Evolutionary conservation across 768 basidiomycete species (phyloP).

Genomic region (Leucocoprinus birnbaumii): DNA sequence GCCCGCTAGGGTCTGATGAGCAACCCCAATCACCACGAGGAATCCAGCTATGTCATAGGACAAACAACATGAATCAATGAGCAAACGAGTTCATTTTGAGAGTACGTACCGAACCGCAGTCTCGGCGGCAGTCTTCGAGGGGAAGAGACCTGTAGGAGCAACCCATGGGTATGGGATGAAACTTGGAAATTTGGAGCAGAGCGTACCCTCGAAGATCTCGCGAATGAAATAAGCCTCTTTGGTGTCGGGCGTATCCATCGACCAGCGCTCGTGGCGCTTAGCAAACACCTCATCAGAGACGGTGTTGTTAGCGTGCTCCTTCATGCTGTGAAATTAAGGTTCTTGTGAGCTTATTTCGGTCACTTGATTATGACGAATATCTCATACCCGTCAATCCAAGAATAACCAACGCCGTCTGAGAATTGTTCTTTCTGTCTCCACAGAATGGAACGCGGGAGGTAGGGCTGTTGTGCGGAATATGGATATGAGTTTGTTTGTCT

Average conservation of each 20-base stretch:
- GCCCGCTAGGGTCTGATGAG: slow-evolving; percentile 88
- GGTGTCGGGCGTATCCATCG: slow-evolving; percentile 82
- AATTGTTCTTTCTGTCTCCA: slow-evolving; percentile 99
- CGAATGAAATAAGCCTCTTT: slow-evolving; percentile 96
- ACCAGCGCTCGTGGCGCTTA: slow-evolving; percentile 70
- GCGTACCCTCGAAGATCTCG: slow-evolving; percentile 82
- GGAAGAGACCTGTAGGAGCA: slow-evolving; percentile 64
- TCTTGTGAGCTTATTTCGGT: background rate
- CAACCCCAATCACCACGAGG: slow-evolving; percentile 98
- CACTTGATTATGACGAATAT: background rate
- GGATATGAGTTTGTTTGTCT: background rate
- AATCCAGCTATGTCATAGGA: slow-evolving; percentile 65
- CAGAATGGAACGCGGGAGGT: slow-evolving; percentile 89
- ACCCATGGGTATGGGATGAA: slow-evolving; percentile 8
- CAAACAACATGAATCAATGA: slow-evolving; percentile 12
- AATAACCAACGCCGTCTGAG: slow-evolving; percentile 97
- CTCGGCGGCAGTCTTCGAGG: slow-evolving; percentile 76
- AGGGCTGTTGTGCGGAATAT: slow-evolving; percentile 50
- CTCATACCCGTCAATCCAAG: slow-evolving; percentile 93
- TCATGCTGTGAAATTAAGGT: slow-evolving; percentile 56
- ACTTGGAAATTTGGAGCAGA: background rate
- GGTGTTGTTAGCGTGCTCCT: slow-evolving; percentile 72
- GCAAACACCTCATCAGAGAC: slow-evolving; percentile 84
- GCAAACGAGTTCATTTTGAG: slow-evolving; percentile 2
- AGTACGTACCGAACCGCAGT: slow-evolving; percentile 83